Conservation (phyloP, 441 rosid genomes). For the Populus tomentosa region DNA sequence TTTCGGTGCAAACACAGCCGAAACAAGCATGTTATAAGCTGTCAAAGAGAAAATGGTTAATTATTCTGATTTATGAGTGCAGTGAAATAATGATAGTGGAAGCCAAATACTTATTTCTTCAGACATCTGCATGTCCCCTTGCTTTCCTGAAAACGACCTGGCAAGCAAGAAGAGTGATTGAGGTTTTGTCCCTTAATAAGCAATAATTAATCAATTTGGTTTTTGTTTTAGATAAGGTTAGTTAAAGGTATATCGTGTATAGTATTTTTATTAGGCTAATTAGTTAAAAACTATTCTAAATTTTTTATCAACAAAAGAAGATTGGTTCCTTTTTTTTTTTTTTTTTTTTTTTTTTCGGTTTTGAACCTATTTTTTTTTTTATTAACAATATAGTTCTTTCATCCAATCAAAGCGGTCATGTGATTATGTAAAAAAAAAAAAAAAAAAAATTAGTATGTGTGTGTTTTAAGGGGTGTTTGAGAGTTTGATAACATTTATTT, state of each 20-base stretch:
- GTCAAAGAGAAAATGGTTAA: neutral
- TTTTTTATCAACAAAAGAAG: neutral
- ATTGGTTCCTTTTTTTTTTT: neutral
- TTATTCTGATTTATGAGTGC: neutral
- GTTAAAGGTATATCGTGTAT: neutral
- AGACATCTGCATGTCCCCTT: slow-evolving; percentile 10
- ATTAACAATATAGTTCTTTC: neutral
- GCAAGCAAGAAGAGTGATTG: too few relatives aligned
- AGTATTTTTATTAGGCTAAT: neutral
- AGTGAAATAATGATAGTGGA: slow-evolving; percentile 15
- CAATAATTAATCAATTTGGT: neutral
- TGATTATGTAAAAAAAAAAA: neutral
- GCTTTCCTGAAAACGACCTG: neutral
- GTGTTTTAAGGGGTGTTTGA: too few relatives aligned
- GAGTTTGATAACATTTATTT: too few relatives aligned
- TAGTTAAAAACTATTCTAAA: too few relatives aligned
- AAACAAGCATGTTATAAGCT: too few relatives aligned
- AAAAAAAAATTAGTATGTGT: too few relatives aligned
- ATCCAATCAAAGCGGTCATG: neutral
- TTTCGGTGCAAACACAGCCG: too few relatives aligned
- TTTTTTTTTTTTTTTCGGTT: too few relatives aligned
- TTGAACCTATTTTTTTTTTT: too few relatives aligned
- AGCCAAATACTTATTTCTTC: neutral
- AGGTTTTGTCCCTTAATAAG: too few relatives aligned
- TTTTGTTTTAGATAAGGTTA: neutral